Conservation (phyloP, 768 basidiomycete species). For the Xerocomellus chrysenteron region DNA sequence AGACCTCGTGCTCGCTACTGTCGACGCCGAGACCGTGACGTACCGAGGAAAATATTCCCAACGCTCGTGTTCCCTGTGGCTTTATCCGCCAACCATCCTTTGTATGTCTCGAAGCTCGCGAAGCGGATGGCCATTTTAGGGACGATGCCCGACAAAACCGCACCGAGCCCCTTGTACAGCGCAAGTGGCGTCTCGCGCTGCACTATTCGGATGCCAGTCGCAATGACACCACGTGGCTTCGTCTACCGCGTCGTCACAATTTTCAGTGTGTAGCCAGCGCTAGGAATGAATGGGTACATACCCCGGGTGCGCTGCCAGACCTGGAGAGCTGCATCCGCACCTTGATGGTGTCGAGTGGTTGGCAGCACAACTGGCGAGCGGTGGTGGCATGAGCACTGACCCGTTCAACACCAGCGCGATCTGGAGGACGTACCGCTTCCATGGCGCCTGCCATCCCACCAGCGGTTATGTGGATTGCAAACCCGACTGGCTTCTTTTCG, state of each 20-base stretch:
- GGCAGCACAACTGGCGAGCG: slow-evolving; percentile 63
- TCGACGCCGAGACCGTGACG: slow-evolving; percentile 22
- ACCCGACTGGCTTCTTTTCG: slow-evolving; percentile 76
- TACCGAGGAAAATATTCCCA: slow-evolving; percentile 84
- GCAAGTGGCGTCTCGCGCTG: slow-evolving; percentile 91
- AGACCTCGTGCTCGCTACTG: neutral
- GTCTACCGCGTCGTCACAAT: slow-evolving; percentile 53
- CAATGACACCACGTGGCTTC: slow-evolving; percentile 88
- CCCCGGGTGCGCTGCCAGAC: slow-evolving; percentile 77
- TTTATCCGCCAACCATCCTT: slow-evolving; percentile 72
- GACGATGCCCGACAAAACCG: slow-evolving; percentile 94
- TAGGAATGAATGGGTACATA: slow-evolving; percentile 43
- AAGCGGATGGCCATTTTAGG: slow-evolving; percentile 99
- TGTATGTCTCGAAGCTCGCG: slow-evolving; percentile 96
- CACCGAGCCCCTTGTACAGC: slow-evolving; percentile 96
- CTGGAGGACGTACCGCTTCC: slow-evolving; percentile 66
- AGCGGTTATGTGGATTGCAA: slow-evolving; percentile 89
- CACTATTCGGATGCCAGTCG: slow-evolving; percentile 86
- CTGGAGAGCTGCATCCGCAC: slow-evolving; percentile 99
- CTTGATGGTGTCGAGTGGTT: slow-evolving; percentile 98
- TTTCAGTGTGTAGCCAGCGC: neutral
- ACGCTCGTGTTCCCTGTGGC: slow-evolving; percentile 77
- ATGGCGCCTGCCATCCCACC: slow-evolving; percentile 93
- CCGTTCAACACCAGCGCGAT: neutral
- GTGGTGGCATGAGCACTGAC: slow-evolving; percentile 1